phyloP scores from a whole-genome alignment of 495 filamentous ascomycete genomes.

The Ramalina intermedia region DNA sequence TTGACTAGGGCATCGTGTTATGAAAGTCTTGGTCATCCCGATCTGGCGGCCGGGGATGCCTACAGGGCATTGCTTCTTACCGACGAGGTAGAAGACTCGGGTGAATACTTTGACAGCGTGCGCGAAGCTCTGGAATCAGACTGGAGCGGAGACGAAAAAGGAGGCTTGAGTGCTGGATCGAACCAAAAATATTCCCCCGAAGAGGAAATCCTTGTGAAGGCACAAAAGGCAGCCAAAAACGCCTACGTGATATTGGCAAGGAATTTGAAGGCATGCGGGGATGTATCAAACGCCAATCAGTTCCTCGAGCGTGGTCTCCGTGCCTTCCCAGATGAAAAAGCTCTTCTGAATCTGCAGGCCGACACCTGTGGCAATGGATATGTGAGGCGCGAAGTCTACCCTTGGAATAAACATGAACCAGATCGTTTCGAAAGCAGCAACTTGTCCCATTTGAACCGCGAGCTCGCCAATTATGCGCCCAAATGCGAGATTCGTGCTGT shows the following conservation, averaged over 20 bases:
- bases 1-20: conserved; percentile 58
- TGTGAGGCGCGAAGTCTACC: conserved; percentile 75
- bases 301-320: conserved; percentile 38
- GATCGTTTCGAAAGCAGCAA: conserved; percentile 61
- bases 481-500: conserved; percentile 56
- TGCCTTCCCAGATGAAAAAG: neutral
- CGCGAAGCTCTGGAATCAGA: conserved; percentile 20
- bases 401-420: conserved; percentile 85
- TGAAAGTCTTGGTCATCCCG: conserved; percentile 66
- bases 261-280: conserved; percentile 50
- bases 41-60: conserved; percentile 78
- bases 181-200: neutral
- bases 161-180: neutral
- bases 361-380: neutral
- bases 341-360: neutral
- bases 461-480: conserved; percentile 50
- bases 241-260: conserved; percentile 41
- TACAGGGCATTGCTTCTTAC: conserved; percentile 76
- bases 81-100: conserved; percentile 48
- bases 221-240: conserved; percentile 24
- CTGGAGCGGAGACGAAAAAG: neutral
- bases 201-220: conserved; percentile 21
- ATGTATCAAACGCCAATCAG: conserved; percentile 51
- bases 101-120: conserved; percentile 48
- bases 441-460: conserved; percentile 49